Evolutionary conservation across 2,329 filamentous ascomycete species (phyloP), one percentile per base, ranked within the genome.

Genomic region (Cadophora sp.): DNA sequence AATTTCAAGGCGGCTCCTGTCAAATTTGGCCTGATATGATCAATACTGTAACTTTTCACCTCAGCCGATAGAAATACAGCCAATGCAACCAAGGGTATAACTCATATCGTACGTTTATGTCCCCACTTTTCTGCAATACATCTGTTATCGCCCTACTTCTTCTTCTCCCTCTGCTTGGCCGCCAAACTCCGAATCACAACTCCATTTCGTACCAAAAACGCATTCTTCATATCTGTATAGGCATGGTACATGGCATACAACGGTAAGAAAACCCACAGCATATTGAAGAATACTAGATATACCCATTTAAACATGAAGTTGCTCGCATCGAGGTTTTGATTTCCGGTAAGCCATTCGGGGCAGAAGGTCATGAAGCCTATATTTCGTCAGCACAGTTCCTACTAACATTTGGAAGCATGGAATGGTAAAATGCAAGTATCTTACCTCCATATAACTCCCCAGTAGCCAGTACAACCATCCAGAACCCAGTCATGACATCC

Each of bases 331-430:
- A 91, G 83, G 74, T 89, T 89, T 70, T 83, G 75, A 75, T 84
- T 90, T 61, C 83, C 84, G 1, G 83, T 85, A 14, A 91, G 79
- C 89, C 89, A 91, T 78, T 91, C 89, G 14, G 89, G 89, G 77
- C 85, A 88, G 75, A 91, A 91, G 0, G 89, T 91, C 85, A 91
- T 90, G 79, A 88, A 91, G 20, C 88, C 86, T 87, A 43, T 18
- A 13, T n/a, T n/a, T 39, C 16, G 22, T 67, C 18, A 59, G 41
- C 14, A 20, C 9, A 1, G 6, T 39, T 39, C 36, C 8, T 39
- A 4, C 11, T 39, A 4, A 8, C 36, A 39, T 4, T 8, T 7
- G 43, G 41, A 20, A 24, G 18, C 27, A 24, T 22, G 51, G 50
- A 56, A 30, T 18, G 8, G 27, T 24, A 39, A 6, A 55, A 0